Evolutionary conservation across 2,329 filamentous ascomycete genomes (phyloP), one percentile per base, ranked within the genome.

Genomic region (Paracorniculantispora psalliotae): DNA sequence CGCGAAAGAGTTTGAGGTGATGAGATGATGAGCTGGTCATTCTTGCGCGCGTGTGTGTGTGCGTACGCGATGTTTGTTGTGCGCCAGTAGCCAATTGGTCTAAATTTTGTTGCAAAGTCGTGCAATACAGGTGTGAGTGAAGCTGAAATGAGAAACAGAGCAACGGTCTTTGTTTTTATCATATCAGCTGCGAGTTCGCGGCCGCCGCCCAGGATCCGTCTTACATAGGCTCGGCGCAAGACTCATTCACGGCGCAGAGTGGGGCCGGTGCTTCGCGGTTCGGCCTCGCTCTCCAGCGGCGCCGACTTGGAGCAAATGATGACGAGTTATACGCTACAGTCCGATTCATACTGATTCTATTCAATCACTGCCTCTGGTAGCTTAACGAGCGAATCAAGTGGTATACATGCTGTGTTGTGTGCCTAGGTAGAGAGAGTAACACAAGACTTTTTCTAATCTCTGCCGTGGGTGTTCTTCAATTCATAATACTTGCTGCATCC

Each of bases 1-100:
- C 83, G 43, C 83, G 80, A 67, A 75, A 83, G 51, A 86, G 46
- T 33, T 64, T 69, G 30, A 69, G 57, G 25, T n/a, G 48, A 13
- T 35, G 43, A 6, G 7, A 23, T 21, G 43, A 46, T 46, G 43
- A 4, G 17, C 6, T 6, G 6, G 43, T 8, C 43, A 46, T 46
- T 3, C 13, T 46, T 46, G 19, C 39, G 39, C 9, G 17, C n/a
- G n/a, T 41, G 13, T 15, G n/a, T 19, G 7, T 41, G 37, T 41
- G 15, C 7, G 12, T 41, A 41, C 4, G n/a, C 15, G 37, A 41
- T 6, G 15, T 13, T 6, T 6, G 15, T 13, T 6, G 37, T 41
- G 30, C 6, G 30, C 6, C 30, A 6, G 30, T 33, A 12, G 30
- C 12, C 12, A 12, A 6, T 6, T 6, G 30, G 30, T 33, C 6